These are phyloP conservation scores for Trichoderma sp. DNA, from an alignment of 2,329 filamentous ascomycete species.

Conservation along the genomic window DNA sequence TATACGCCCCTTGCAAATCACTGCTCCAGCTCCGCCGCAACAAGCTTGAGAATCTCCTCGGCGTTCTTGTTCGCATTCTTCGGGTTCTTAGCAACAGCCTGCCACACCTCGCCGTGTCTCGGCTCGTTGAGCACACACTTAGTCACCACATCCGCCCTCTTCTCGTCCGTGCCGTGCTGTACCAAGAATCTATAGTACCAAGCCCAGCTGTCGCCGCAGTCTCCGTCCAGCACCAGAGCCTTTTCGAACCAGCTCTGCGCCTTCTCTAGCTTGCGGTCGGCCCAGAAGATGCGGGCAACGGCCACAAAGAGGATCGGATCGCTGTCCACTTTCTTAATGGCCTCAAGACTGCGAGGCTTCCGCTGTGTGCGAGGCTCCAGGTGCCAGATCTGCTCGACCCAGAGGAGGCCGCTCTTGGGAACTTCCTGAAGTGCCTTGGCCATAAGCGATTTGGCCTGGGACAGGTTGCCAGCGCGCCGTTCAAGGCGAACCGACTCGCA, in stretches of 20 bases:
- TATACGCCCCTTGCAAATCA: slow-evolving; percentile 22
- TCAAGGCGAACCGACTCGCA: slow-evolving; percentile 93
- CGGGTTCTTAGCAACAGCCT: slow-evolving; percentile 80
- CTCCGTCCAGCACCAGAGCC: slow-evolving; percentile 81
- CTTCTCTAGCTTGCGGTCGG: slow-evolving; percentile 86
- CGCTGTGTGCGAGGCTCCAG: slow-evolving; percentile 88
- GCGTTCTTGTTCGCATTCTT: slow-evolving; percentile 70
- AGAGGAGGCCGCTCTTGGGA: slow-evolving; percentile 81
- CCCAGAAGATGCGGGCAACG: slow-evolving; percentile 94
- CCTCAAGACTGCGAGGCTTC: slow-evolving; percentile 86
- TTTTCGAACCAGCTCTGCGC: slow-evolving; percentile 98
- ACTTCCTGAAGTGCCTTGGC: slow-evolving; percentile 89
- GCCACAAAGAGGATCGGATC: slow-evolving; percentile 87
- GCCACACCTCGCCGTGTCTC: slow-evolving; percentile 90
- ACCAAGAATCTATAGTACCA: slow-evolving; percentile 95
- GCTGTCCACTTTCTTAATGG: slow-evolving; percentile 95
- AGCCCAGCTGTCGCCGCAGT: slow-evolving; percentile 90
- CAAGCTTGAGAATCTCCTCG: slow-evolving; percentile 81
- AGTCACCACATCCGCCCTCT: slow-evolving; percentile 76
- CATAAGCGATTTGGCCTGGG: slow-evolving; percentile 89
- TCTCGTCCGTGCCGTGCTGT: slow-evolving; percentile 93
- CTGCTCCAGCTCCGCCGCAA: slow-evolving; percentile 52
- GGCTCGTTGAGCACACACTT: slow-evolving; percentile 85
- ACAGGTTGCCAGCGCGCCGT: slow-evolving; percentile 76
- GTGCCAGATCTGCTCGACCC: slow-evolving; percentile 94